Base-by-base conservation (phyloP, 306 rosid species). In the Adenanthera pavonina region DNA sequence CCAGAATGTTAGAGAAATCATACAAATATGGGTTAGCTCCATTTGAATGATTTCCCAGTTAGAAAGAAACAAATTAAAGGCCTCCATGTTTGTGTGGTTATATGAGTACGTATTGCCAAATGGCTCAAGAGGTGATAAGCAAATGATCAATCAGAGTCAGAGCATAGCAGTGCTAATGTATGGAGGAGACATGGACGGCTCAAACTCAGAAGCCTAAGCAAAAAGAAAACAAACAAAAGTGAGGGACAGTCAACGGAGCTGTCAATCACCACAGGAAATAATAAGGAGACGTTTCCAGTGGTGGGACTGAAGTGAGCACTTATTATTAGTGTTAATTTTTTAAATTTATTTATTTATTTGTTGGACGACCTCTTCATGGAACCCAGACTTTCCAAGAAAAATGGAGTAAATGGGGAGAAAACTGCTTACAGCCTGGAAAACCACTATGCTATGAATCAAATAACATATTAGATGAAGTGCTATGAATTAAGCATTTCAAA, bases 231-330 rank as follows among this genome's bases (percentile, higher is more conserved):
- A 35, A 54, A 46, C 19, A 76, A 77, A 70, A 67, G 16, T 10
- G 12, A 51, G 69, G 59, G 38, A 17, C 25, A 47, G 89, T 73
- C 80, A 85, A 85, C 69, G 14, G 70, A 69, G 72, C 68, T 70
- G 78, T 83, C 84, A 81, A 43, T 66, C 52, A 44, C 85, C 78
- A 41, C 67, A 44, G 19, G 16, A 44, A 68, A 47, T 1, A 46
- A 12, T 30, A 56, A 44, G 53, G 79, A 64, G 69, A 36, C 44
- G 40, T 34, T 53, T 53, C 30, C 40, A 79, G 72, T 69, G 44
- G 47, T 33, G 9, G 40, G 8, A 11, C 17, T 35, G 25, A 46
- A 44, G 2, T 53, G 11, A 40, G 33, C 7, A 57, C 20, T 20
- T 20, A 5, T 20, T 19, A 12, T 20, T 25, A 25, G 30, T 25